These are phyloP conservation scores for Diplogelasinospora grovesii DNA, from an alignment of 495 filamentous ascomycete species.

Conservation along the genomic window DNA sequence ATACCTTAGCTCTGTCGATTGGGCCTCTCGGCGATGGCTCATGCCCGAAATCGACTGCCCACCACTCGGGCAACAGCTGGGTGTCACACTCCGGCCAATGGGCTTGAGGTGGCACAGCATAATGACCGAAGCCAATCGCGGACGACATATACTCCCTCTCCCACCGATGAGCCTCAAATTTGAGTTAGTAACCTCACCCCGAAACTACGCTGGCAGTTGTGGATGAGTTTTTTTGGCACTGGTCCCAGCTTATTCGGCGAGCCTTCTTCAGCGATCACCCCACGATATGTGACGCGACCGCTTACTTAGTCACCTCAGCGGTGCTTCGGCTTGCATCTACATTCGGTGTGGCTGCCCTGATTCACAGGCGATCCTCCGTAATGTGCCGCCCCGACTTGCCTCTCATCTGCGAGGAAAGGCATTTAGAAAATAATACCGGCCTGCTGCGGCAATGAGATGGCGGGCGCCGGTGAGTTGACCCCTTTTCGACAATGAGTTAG, in stretches of 20 bases:
- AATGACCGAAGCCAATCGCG: conserved; percentile 11
- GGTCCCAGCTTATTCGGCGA: not conserved
- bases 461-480: no score
- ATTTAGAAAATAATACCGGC: no score
- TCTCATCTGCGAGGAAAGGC: no score
- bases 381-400: no score
- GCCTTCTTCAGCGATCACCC: not conserved
- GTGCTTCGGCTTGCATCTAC: no score
- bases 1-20: not conserved
- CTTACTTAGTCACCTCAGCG: not conserved
- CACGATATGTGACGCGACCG: not conserved
- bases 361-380: no score
- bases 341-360: no score
- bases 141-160: not conserved
- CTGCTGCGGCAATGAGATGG: no score
- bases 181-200: not conserved
- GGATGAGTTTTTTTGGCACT: no score
- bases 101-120: not conserved
- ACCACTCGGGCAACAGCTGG: not conserved
- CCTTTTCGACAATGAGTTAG: no score
- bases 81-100: conserved; percentile 5
- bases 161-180: conserved; percentile 1
- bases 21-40: conserved; percentile 11
- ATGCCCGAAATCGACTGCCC: conserved; percentile 6
- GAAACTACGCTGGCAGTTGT: not conserved